Evolutionary conservation across 2,329 filamentous ascomycete species (phyloP), one percentile per base, ranked within the genome.

Genomic region (Pseudogymnoascus sp.): DNA sequence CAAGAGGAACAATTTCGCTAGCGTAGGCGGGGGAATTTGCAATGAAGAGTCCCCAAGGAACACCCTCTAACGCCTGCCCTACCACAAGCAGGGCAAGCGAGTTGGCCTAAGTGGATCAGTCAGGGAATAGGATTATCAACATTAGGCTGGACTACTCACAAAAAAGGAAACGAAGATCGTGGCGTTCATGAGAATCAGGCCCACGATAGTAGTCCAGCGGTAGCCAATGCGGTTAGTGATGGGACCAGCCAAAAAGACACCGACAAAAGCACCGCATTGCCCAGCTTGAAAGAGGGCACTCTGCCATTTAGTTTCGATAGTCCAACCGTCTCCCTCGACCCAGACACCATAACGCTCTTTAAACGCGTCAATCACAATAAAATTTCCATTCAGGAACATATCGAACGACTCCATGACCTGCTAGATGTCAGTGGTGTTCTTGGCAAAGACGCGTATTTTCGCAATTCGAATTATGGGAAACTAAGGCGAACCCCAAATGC

Each of bases 11-110:
- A 60, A 87, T 84, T 71, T 87, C 84, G 67, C 75, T 77, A 72
- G 80, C 83, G 75, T 86, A 86, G 2, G 84, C 84, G 1, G 84
- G 84, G 8, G 84, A 78, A 71, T 85, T 85, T 69, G 84, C 82
- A 66, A 86, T 84, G 74, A 87, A 87, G 68, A 86, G 80, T 21
- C 84, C 84, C 84, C 84, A 87, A 0, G 78, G 84, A 14, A 87
- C 68, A 66, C 84, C 84, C 72, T 85, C 82, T 59, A 87, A 76
- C 25, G 83, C 75, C 74, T 87, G 84, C 21, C 79, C 75, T 0
- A 77, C 76, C 43, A 84, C 77, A 62, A 81, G 74, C 65, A 81
- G 67, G 1, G 71, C 43, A 0, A 79, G 42, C 12, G 42, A 46
- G 42, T 46, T 23, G 62, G 72, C 75, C 66, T 75, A 71, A 43